Conservation (phyloP, 768 basidiomycete species). For the Nidularia sp. region DNA sequence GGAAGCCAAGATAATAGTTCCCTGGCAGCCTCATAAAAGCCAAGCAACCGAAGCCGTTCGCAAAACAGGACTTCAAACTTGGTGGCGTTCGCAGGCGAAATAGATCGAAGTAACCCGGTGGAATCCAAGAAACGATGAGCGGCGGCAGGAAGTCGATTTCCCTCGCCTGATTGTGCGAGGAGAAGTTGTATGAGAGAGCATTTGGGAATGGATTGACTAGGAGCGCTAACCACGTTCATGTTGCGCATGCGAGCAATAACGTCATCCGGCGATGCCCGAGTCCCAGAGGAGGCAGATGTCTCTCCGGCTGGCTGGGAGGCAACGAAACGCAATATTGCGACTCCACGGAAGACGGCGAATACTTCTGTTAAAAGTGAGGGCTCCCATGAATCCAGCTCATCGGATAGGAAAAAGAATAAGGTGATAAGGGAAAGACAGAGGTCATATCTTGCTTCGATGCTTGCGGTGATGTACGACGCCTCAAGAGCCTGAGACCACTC, state of each 20-base stretch:
- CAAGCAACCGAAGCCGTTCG: slow-evolving; percentile 60
- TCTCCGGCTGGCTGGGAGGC: slow-evolving; percentile 50
- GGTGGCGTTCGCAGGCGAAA: slow-evolving; percentile 65
- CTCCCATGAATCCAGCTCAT: slow-evolving; percentile 61
- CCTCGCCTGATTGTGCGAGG: slow-evolving; percentile 46
- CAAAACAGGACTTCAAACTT: slow-evolving; percentile 70
- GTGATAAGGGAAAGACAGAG: slow-evolving; percentile 62
- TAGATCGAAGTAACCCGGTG: slow-evolving; percentile 62
- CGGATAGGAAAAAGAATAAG: slow-evolving; percentile 68
- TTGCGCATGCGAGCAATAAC: slow-evolving; percentile 65
- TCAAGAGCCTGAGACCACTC: slow-evolving; percentile 62
- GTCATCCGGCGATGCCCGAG: slow-evolving; percentile 45
- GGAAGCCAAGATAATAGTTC: slow-evolving; percentile 78
- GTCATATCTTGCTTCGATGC: slow-evolving; percentile 73
- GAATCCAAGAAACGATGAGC: slow-evolving; percentile 70
- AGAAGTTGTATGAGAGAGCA: slow-evolving; percentile 64
- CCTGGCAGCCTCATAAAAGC: slow-evolving; percentile 55
- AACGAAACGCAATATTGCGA: slow-evolving; percentile 65
- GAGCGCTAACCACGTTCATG: slow-evolving; percentile 64
- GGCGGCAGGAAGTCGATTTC: slow-evolving; percentile 47
- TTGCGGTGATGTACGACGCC: slow-evolving; percentile 56
- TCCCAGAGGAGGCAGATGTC: slow-evolving; percentile 9
- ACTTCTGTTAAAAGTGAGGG: slow-evolving; percentile 65
- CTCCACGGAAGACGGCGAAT: slow-evolving; percentile 76
- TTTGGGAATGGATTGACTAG: slow-evolving; percentile 42